A percentile compares a stretch with the other conserved stretches of the same genome.
Conservation (phyloP, 345 rosid genomes). For the Sonneratia caseolaris region DNA sequence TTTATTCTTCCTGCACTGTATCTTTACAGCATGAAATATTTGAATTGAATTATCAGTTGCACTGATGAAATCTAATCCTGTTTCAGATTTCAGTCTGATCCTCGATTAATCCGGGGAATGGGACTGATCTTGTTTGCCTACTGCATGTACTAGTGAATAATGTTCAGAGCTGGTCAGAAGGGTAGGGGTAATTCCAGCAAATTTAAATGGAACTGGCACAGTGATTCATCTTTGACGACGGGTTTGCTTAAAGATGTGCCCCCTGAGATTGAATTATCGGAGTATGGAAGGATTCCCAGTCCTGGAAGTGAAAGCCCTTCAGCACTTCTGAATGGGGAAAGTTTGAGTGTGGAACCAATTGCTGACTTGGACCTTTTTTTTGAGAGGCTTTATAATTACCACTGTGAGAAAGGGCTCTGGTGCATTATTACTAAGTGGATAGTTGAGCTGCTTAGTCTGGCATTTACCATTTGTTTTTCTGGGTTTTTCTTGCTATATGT, state of each 20-base stretch:
- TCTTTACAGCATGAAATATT: background rate
- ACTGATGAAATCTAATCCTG: background rate
- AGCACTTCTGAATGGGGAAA: constrained; percentile 88
- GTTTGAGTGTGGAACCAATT: constrained; percentile 66
- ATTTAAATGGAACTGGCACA: constrained; percentile 60
- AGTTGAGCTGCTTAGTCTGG: constrained; percentile 82
- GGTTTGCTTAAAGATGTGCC: constrained; percentile 73
- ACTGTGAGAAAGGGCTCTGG: constrained; percentile 94
- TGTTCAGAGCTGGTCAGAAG: constrained; percentile 60
- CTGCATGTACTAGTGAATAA: constrained; percentile 53
- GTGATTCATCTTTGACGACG: constrained; percentile 61
- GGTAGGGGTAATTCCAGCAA: constrained; percentile 46
- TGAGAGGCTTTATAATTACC: constrained; percentile 83
- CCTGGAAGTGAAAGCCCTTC: constrained; percentile 98
- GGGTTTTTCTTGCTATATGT: constrained; percentile 90
- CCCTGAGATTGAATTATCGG: constrained; percentile 86
- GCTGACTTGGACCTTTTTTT: constrained; percentile 91
- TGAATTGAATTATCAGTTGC: background rate
- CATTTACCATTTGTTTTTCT: constrained; percentile 87
- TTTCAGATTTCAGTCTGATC: constrained; percentile 2
- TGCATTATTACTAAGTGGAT: constrained; percentile 93
- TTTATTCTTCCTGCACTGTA: background rate
- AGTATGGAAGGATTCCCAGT: constrained; percentile 69
- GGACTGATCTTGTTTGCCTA: constrained; percentile 64
- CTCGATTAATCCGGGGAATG: constrained; percentile 48